Percentiles rank a stretch among this genome's conserved stretches.
phyloP scores from a whole-genome alignment of 805 yeast genomes.

The Schwanniomyces pseudopolymorphus region DNA sequence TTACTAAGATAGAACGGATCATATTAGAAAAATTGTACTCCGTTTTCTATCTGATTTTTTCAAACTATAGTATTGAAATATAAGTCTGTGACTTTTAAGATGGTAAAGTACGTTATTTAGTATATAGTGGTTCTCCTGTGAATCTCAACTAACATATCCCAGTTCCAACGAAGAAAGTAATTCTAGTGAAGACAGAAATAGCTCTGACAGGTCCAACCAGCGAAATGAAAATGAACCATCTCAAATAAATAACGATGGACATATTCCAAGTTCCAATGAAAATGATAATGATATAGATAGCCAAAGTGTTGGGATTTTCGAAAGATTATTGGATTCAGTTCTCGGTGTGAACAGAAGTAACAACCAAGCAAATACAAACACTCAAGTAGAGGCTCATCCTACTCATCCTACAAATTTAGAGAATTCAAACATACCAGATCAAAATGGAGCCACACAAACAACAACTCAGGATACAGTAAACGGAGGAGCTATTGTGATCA shows the following conservation, averaged over 20 bases:
- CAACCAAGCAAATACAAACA: not conserved
- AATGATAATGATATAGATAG: conserved; percentile 1
- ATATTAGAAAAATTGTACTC: not conserved
- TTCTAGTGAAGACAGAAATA: not conserved
- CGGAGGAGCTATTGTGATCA: conserved; percentile 39
- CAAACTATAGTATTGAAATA: not conserved
- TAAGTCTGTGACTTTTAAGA: not conserved
- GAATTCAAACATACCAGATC: not conserved
- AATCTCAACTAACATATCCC: not conserved
- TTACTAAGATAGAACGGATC: not conserved
- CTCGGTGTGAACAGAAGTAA: conserved; percentile 10
- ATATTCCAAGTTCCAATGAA: not conserved
- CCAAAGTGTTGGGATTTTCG: conserved; percentile 17
- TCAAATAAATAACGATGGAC: not conserved
- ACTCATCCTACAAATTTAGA: not conserved
- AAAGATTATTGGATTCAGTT: conserved; percentile 23
- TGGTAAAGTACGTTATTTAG: not conserved
- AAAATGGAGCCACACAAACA: conserved; percentile 3
- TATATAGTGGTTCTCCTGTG: not conserved
- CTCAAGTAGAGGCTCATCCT: not conserved
- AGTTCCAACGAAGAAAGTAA: not conserved
- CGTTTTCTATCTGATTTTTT: not conserved
- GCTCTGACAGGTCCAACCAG: not conserved
- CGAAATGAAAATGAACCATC: not conserved
- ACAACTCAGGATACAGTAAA: conserved; percentile 5